A percentile compares a stretch with the other conserved stretches of the same genome.
Conservation (phyloP, 306 rosid species). For the Gastrolobium bilobum region DNA sequence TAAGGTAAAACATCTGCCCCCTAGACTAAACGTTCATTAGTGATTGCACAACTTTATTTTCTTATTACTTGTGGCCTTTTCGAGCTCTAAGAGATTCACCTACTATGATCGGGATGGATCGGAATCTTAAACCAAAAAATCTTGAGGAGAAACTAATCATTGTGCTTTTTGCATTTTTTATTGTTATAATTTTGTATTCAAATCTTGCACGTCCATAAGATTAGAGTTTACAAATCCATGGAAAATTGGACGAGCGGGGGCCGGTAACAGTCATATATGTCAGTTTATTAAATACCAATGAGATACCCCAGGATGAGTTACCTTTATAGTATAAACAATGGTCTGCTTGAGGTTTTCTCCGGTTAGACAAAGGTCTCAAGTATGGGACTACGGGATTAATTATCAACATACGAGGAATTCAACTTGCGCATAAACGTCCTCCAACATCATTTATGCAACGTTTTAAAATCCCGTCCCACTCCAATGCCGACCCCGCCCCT, state of each 20-base stretch:
- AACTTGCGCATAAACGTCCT: slow-evolving; percentile 31
- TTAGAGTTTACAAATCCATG: not conserved
- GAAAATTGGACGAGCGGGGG: not conserved
- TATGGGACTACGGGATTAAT: not conserved
- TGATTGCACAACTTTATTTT: not conserved
- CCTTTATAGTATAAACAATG: not conserved
- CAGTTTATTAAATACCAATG: not conserved
- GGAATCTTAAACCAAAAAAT: not conserved
- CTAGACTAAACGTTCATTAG: no score
- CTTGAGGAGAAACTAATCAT: not conserved
- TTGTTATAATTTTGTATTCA: not conserved
- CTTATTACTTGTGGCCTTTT: not conserved
- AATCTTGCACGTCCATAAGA: not conserved
- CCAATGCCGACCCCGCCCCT: no score
- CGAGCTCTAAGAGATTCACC: not conserved
- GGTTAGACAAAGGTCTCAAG: slow-evolving; percentile 3
- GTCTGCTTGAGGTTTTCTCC: not conserved
- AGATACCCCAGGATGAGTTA: not conserved
- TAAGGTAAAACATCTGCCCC: not conserved
- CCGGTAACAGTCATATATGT: not conserved
- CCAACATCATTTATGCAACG: no score
- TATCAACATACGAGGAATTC: slow-evolving; percentile 37
- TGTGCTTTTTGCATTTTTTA: not conserved
- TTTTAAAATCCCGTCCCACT: no score
- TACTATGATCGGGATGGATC: not conserved